Evolutionary conservation across 108 stramenopile genomes (phyloP).

Genomic region (Pseudonitzschia multistriata): DNA sequence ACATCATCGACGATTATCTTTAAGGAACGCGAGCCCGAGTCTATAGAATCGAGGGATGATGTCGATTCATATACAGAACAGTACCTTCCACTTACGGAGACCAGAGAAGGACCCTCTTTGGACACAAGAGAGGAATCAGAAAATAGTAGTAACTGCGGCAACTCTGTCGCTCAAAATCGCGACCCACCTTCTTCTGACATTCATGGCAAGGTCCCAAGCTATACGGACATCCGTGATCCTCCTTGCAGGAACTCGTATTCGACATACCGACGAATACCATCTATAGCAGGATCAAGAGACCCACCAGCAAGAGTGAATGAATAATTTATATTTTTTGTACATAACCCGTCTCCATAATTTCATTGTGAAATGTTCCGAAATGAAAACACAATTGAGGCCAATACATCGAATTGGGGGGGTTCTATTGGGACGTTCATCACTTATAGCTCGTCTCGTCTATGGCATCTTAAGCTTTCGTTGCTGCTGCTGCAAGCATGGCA

Average conservation of each 20-base stretch:
- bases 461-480: too few species aligned
- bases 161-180: neutral
- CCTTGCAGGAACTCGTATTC: conserved; percentile 6
- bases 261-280: neutral
- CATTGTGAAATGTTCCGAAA: too few species aligned
- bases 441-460: too few species aligned
- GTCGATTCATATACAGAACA: neutral
- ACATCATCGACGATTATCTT: too few species aligned
- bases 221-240: neutral
- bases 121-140: neutral
- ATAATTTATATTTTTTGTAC: neutral
- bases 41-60: neutral
- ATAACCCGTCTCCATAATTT: too few species aligned
- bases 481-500: too few species aligned
- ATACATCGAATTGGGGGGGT: neutral
- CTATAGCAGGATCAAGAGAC: conserved; percentile 1
- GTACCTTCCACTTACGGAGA: neutral
- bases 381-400: neutral
- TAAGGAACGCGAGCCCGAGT: neutral
- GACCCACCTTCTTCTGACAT: neutral
- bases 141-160: neutral
- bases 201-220: neutral
- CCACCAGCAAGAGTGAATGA: conserved; percentile 3
- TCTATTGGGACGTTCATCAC: too few species aligned
- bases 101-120: neutral